Percentiles rank a stretch among this genome's conserved stretches.
phyloP scores from a whole-genome alignment of 768 basidiomycete genomes.

The Trametes coccinea region DNA sequence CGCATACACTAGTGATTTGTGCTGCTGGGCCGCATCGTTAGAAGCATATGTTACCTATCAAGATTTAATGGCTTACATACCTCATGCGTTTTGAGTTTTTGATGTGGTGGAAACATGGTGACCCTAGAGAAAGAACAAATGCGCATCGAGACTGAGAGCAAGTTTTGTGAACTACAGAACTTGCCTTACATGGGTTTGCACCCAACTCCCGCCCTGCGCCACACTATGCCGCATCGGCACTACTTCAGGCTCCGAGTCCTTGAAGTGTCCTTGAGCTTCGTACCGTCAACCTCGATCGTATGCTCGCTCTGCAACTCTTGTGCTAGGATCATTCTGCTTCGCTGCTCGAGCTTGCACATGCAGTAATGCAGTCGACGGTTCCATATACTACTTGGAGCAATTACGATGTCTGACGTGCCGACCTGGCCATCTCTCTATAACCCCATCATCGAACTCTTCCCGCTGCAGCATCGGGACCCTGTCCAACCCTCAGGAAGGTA shows the following conservation, averaged over 20 bases:
- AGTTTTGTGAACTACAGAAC: background rate
- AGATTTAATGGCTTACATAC: too few relatives aligned
- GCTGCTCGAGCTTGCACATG: background rate
- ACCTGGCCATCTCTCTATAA: conserved; percentile 39
- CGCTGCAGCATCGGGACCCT: conserved; percentile 31
- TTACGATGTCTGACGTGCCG: conserved; percentile 16
- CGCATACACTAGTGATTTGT: background rate
- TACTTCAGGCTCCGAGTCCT: background rate
- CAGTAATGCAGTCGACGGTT: background rate
- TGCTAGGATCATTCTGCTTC: too few relatives aligned
- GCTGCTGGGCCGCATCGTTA: background rate
- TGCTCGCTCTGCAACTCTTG: background rate
- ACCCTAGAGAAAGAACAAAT: background rate
- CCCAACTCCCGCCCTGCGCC: background rate
- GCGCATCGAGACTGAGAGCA: background rate
- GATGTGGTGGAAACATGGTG: too few relatives aligned
- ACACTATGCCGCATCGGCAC: too few relatives aligned
- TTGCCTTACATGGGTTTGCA: background rate
- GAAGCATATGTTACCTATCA: too few relatives aligned
- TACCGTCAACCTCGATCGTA: too few relatives aligned
- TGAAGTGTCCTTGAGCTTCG: background rate
- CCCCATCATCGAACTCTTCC: conserved; percentile 36
- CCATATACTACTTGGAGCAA: background rate
- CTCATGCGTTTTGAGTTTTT: too few relatives aligned
- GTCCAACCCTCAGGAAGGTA: conserved; percentile 37